Evolutionary conservation across 257 asterid genomes (phyloP).

Genomic region (Solanum rostratum): DNA sequence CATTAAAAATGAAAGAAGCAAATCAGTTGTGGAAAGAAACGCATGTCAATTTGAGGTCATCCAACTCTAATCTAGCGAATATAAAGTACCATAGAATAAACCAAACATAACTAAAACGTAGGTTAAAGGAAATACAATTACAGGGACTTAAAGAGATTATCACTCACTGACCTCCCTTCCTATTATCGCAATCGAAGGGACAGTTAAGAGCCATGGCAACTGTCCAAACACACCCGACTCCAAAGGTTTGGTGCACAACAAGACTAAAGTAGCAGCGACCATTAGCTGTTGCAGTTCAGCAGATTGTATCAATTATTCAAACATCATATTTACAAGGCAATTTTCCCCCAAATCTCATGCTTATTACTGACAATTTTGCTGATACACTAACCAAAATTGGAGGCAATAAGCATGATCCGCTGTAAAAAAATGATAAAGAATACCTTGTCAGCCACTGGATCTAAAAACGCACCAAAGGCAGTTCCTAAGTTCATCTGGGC

Average conservation of each 20-base stretch:
- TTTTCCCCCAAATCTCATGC: neutral
- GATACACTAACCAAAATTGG: neutral
- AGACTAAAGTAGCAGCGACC: slow-evolving; percentile 94
- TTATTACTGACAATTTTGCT: neutral
- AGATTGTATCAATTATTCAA: neutral
- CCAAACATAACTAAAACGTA: neutral
- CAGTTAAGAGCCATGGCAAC: slow-evolving; percentile 74
- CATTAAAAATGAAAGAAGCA: neutral
- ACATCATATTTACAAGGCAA: neutral
- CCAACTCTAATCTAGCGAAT: neutral
- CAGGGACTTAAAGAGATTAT: neutral
- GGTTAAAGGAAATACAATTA: neutral
- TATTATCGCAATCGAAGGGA: slow-evolving; percentile 84
- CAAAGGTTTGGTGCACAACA: slow-evolving; percentile 77
- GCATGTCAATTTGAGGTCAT: neutral
- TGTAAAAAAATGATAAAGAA: neutral
- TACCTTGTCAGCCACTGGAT: slow-evolving; percentile 99
- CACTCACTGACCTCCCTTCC: slow-evolving; percentile 90
- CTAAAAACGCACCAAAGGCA: slow-evolving; percentile 95
- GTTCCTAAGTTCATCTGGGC: slow-evolving; percentile 88
- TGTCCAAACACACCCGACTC: slow-evolving; percentile 62
- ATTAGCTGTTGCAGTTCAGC: slow-evolving; percentile 54
- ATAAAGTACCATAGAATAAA: neutral
- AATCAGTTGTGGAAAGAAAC: neutral
- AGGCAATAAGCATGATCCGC: neutral